Conservation (phyloP, 345 rosid species). For the Lagerstroemia speciosa region DNA sequence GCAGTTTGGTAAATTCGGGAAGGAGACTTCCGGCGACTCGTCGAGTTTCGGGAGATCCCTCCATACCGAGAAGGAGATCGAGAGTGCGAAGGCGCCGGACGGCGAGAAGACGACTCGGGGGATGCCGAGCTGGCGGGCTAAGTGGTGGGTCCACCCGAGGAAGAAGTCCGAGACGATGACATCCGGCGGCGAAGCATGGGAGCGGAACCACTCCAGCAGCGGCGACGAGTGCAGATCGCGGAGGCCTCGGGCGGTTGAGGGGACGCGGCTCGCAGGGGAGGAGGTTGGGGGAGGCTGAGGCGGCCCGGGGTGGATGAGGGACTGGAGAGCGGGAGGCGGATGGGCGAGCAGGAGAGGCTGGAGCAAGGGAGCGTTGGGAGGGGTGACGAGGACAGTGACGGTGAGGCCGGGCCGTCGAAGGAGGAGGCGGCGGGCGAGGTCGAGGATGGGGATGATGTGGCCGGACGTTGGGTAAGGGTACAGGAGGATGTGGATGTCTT, state of each 20-base stretch:
- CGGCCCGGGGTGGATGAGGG: constrained; percentile 3
- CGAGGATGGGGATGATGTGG: constrained; percentile 9
- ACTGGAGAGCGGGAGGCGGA: not conserved
- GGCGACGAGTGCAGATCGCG: not conserved
- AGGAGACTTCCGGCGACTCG: not conserved
- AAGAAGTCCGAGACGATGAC: constrained; percentile 12
- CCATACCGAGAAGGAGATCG: not conserved
- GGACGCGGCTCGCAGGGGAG: not conserved
- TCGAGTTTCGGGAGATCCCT: not conserved
- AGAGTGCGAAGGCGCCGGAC: not conserved
- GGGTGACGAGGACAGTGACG: constrained; percentile 7
- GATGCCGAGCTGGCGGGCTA: constrained; percentile 9
- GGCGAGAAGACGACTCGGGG: constrained; percentile 3
- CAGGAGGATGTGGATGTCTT: constrained; percentile 2
- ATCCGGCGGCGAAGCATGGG: constrained; percentile 8
- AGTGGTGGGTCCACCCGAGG: constrained; percentile 10
- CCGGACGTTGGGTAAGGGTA: constrained; percentile 3
- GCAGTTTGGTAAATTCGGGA: constrained; percentile 11
- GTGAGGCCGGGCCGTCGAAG: constrained; percentile 1
- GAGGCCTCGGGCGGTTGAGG: not conserved
- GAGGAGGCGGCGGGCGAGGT: constrained; percentile 8
- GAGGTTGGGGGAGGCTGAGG: not conserved
- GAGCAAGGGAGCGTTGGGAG: constrained; percentile 5
- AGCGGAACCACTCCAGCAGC: constrained; percentile 4
- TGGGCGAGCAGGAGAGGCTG: constrained; percentile 1